Base-by-base conservation (phyloP, 371 early-diverging fungal genomes). In the Mortierella sp. region DNA sequence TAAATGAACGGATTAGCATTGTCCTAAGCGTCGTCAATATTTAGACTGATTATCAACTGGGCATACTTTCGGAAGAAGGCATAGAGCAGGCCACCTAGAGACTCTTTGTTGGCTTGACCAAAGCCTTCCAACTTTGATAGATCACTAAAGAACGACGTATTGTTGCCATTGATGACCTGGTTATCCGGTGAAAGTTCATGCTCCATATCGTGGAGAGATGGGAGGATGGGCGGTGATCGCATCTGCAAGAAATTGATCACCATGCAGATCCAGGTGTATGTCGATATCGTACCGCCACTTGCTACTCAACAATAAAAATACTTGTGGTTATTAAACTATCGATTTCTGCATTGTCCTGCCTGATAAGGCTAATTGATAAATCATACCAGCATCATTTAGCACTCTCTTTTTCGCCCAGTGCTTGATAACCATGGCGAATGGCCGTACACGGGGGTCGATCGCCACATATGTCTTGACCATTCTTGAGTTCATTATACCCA, bases 221-320 rank as follows among this genome's bases (percentile, higher is more conserved):
- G 98, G n/a, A 97, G 85, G 57, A 97, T 94, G 0, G 97, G 94
- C 45, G 97, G 96, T n/a, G 89, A 67, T 22, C 96, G 92, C 87
- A 88, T 93, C 84, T 97, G 98, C 47, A 97, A 83, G 78, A 95
- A 97, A 74, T 95, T 93, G 72, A 97, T 83, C 33, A 93, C 90
- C 91, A 97, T 93, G 77, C 94, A 94, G 15, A 94, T 95, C 97
- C 97, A 96, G 24, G 97, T 93, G 79, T 97, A 97, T 3, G 95
- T 94, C 40, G 96, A 95, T 63, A 97, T 81, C 0, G 97, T 97
- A 16, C 98, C 98, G 45, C 97, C 97, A 70, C 91, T 92, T 4
- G 94, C 96, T 89, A 73, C 11, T 36, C 41, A 32, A 28, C 7
- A 57, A 28, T 28, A 63, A 63, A 22, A 6, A 55, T 40, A 19